Base-by-base conservation (phyloP, 73 alveolate species). In the Breviolum minutum region DNA sequence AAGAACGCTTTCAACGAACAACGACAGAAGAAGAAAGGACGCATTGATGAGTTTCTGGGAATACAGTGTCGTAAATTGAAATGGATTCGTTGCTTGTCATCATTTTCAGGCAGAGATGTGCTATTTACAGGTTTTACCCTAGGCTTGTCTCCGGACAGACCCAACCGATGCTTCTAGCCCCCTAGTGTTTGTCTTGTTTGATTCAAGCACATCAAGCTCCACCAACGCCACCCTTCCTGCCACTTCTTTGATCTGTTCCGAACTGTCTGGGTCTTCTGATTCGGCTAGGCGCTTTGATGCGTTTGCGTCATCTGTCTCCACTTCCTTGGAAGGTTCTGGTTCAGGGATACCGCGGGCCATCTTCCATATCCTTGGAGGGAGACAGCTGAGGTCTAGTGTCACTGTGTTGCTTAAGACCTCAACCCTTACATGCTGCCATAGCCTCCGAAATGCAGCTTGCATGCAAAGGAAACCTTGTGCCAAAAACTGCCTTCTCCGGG, bases 401-500 rank as follows among this genome's bases (percentile, higher is more conserved):
- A 27, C 26, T 68, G 24, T 17, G 54, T 40, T 3, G 54, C 9
- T 71, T 40, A 8, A 71, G 26, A 71, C 29, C 26, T 73, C 82
- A 29, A 73, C 54, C 29, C 27, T 10, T 6, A 73, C 82, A 73
- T 77, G 63, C 92, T 61, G 48, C 61, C 92, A 6, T 6, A 61
- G 92, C 24, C n/a, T 54, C 92, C 13, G 92, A 61, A 83, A 83
- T 6, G 60, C 73, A 4, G 92, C 92, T 26, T 74, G 73, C 63
- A 83, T 20, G 32, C 64, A 83, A 16, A 61, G 24, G 76, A 61
- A 61, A 22, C 19, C 62, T 22, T 24, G n/a, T 26, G 92, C 92
- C 92, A 83, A 9, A n/a, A 54, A 19, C 76, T 83, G 92, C 92
- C 32, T 54, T 83, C 92, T 12, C n/a, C 92, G 73, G 73, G 92